A percentile compares a stretch with the other conserved stretches of the same genome.
Conservation (phyloP, 2,329 filamentous ascomycete genomes). For the Colletotrichum brevisporum region DNA sequence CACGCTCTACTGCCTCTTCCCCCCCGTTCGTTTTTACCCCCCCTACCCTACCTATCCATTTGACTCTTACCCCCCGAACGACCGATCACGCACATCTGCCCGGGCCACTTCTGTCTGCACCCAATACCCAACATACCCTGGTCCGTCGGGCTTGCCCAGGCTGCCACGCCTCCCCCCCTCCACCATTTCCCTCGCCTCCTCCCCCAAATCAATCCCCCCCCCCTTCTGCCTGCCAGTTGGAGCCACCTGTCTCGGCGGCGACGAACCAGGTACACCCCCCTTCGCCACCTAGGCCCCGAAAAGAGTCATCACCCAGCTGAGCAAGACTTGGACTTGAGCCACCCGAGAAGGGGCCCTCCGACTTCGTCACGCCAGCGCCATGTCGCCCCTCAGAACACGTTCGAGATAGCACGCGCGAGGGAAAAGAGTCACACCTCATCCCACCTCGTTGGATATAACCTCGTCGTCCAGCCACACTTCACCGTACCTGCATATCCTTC, state of each 20-base stretch:
- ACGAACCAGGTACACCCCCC: slow-evolving; percentile 39
- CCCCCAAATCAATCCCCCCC: slow-evolving; percentile 28
- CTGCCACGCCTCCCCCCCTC: slow-evolving; percentile 24
- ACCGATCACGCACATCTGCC: slow-evolving; percentile 34
- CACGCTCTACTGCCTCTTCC: slow-evolving; percentile 17
- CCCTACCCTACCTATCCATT: slow-evolving; percentile 1
- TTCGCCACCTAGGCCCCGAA: slow-evolving; percentile 43
- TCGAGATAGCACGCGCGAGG: slow-evolving; percentile 40
- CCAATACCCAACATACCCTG: slow-evolving; percentile 26
- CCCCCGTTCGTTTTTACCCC: slow-evolving; percentile 12
- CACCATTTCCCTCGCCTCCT: slow-evolving; percentile 14
- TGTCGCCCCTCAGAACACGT: slow-evolving; percentile 42
- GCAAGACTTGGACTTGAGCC: slow-evolving; percentile 38
- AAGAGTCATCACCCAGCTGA: slow-evolving; percentile 46
- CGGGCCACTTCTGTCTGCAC: slow-evolving; percentile 21
- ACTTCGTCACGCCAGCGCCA: slow-evolving; percentile 42
- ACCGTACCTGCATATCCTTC: slow-evolving; percentile 27
- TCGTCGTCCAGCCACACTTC: slow-evolving; percentile 38
- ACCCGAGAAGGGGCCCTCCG: slow-evolving; percentile 39
- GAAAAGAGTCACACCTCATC: slow-evolving; percentile 41
- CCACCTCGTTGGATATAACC: slow-evolving; percentile 41
- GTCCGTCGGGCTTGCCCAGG: slow-evolving; percentile 37
- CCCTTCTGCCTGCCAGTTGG: slow-evolving; percentile 47
- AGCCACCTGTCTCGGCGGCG: slow-evolving; percentile 49
- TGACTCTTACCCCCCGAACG: slow-evolving; percentile 4